A percentile compares a stretch with the other conserved stretches of the same genome.
These are phyloP conservation scores for Pilatotrama ljubarskyi DNA, from an alignment of 768 basidiomycete species.

Conservation along the genomic window DNA sequence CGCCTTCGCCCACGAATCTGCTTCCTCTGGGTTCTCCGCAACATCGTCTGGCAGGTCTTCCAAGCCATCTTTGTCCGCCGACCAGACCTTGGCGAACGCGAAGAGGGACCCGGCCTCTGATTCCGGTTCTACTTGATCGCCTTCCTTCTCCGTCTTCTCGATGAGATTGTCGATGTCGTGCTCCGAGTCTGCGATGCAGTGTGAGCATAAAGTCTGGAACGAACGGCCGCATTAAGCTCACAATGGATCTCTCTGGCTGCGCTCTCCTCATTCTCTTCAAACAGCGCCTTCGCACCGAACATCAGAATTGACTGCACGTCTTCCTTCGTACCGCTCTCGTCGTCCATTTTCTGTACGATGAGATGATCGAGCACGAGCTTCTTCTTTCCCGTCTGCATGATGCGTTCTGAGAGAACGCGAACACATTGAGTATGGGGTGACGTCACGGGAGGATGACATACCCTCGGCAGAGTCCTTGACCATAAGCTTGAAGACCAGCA, in stretches of 20 bases:
- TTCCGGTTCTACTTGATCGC: conserved; percentile 47
- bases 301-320: conserved; percentile 89
- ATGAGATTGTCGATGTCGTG: conserved; percentile 85
- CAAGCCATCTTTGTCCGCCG: conserved; percentile 68
- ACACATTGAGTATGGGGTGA: background rate
- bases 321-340: conserved; percentile 70
- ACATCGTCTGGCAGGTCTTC: conserved; percentile 64
- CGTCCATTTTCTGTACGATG: conserved; percentile 95
- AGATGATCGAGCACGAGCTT: conserved; percentile 93
- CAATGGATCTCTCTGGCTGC: conserved; percentile 67
- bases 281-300: conserved; percentile 84
- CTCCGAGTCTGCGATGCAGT: conserved; percentile 58
- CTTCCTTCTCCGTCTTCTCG: conserved; percentile 78
- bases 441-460: conserved; percentile 26
- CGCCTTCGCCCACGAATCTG: conserved; percentile 82
- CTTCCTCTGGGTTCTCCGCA: conserved; percentile 44
- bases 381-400: conserved; percentile 91
- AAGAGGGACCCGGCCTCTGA: conserved; percentile 54
- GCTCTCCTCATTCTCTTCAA: conserved; percentile 58
- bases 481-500: conserved; percentile 95
- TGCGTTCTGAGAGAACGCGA: conserved; percentile 60
- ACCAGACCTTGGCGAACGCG: conserved; percentile 92
- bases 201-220: background rate
- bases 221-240: conserved; percentile 33
- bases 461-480: conserved; percentile 93